These are phyloP conservation scores for Vigna unguiculata DNA, from an alignment of 306 rosid genomes.

Conservation along the genomic window DNA sequence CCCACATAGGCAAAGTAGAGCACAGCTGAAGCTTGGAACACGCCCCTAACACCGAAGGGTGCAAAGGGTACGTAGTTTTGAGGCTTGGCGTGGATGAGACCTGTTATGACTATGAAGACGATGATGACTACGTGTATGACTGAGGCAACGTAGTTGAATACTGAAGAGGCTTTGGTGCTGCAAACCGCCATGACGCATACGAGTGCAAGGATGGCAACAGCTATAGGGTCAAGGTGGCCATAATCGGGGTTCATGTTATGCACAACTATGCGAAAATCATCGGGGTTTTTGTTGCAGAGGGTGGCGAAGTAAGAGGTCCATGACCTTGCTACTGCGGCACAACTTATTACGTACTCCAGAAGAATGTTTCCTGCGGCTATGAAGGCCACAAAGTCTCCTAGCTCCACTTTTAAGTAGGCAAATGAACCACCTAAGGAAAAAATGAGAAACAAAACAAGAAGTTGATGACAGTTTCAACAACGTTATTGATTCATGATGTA, in stretches of 20 bases:
- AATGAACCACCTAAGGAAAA: slow-evolving; percentile 19
- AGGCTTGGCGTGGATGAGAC: slow-evolving; percentile 60
- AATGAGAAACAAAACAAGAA: background rate
- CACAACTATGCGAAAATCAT: slow-evolving; percentile 1
- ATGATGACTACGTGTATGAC: slow-evolving; percentile 58
- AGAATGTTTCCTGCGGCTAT: background rate
- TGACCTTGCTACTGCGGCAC: background rate
- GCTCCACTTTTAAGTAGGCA: slow-evolving; percentile 21
- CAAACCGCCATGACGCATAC: slow-evolving; percentile 46
- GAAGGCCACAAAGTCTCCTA: slow-evolving; percentile 16
- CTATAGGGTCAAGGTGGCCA: slow-evolving; percentile 1
- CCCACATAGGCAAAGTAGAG: slow-evolving; percentile 8
- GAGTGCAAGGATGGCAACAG: background rate
- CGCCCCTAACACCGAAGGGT: slow-evolving; percentile 53
- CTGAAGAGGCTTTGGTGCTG: slow-evolving; percentile 76
- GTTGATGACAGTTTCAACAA: slow-evolving; percentile 30
- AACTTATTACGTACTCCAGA: background rate
- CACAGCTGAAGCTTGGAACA: background rate
- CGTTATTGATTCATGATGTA: background rate
- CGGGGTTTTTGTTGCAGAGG: background rate
- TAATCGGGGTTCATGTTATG: background rate
- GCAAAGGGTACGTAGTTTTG: slow-evolving; percentile 53
- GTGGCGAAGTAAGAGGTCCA: slow-evolving; percentile 23
- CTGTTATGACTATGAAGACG: slow-evolving; percentile 64
- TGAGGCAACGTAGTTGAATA: slow-evolving; percentile 74